phyloP scores from a whole-genome alignment of 352 stramenopile genomes.

The Globisporangium lucens region DNA sequence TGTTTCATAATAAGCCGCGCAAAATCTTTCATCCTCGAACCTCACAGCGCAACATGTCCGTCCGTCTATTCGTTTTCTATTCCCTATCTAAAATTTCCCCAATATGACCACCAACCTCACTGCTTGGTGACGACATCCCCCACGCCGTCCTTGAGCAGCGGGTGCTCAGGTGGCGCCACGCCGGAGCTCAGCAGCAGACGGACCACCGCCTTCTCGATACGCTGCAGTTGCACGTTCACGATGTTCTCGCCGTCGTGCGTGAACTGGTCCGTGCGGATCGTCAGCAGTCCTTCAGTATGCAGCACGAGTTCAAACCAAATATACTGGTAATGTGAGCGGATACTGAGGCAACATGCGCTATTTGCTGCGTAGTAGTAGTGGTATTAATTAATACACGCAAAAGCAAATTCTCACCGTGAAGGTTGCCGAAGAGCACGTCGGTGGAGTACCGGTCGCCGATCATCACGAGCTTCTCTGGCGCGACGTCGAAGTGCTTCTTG shows the following conservation, averaged over 20 bases:
- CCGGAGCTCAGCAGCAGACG: constrained; percentile 39
- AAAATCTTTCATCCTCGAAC: neutral
- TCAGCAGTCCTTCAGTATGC: constrained; percentile 83
- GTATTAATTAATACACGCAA: neutral
- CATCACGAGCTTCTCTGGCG: constrained; percentile 89
- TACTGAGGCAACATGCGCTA: no score
- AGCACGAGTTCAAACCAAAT: neutral
- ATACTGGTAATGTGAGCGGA: neutral
- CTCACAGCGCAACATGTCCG: neutral
- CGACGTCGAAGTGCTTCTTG: constrained; percentile 77
- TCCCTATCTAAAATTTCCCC: neutral
- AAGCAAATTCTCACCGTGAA: constrained; percentile 60
- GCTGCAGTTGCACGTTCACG: constrained; percentile 67
- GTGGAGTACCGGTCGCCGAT: constrained; percentile 97
- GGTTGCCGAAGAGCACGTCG: constrained; percentile 97
- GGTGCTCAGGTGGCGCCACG: constrained; percentile 40
- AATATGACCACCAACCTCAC: neutral
- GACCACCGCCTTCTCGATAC: constrained; percentile 62
- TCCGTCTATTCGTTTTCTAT: neutral
- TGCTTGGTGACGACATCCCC: constrained; percentile 4
- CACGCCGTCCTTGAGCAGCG: constrained; percentile 21
- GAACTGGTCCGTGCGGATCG: constrained; percentile 92
- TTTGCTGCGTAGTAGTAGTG: no score
- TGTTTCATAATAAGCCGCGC: no score
- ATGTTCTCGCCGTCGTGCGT: constrained; percentile 56